Conservation (phyloP, 2,329 filamentous ascomycete genomes). For the Neofusicoccum sp. region DNA sequence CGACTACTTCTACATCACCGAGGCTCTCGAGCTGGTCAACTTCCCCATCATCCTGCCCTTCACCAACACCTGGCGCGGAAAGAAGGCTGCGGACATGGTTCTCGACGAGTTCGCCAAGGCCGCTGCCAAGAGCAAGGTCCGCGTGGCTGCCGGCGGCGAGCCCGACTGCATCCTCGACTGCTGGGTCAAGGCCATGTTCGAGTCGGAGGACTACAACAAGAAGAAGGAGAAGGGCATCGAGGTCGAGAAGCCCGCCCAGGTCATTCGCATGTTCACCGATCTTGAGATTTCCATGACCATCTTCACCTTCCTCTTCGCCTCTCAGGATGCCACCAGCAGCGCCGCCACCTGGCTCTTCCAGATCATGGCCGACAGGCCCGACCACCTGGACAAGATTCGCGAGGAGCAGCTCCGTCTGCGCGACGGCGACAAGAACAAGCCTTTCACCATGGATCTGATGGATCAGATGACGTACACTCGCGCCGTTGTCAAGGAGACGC, state of each 20-base stretch:
- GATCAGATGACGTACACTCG: constrained; percentile 88
- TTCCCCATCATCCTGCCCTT: constrained; percentile 95
- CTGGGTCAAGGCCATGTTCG: constrained; percentile 86
- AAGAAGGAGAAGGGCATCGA: constrained; percentile 70
- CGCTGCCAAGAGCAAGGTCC: constrained; percentile 87
- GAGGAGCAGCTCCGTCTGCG: constrained; percentile 82
- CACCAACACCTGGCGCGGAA: constrained; percentile 96
- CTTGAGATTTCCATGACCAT: constrained; percentile 90
- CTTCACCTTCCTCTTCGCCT: constrained; percentile 96
- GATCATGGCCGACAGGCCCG: constrained; percentile 88
- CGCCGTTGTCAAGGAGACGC: constrained; percentile 69
- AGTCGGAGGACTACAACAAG: constrained; percentile 78
- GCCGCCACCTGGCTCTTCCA: constrained; percentile 96
- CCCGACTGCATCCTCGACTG: constrained; percentile 92
- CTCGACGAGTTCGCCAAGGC: constrained; percentile 86
- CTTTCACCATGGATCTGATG: constrained; percentile 78
- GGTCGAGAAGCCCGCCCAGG: constrained; percentile 75
- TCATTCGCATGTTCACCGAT: constrained; percentile 84
- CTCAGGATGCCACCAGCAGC: constrained; percentile 93
- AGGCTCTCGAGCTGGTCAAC: constrained; percentile 93
- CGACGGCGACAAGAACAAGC: constrained; percentile 68
- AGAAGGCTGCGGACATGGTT: constrained; percentile 92
- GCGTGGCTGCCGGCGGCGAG: constrained; percentile 84
- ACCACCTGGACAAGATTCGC: constrained; percentile 82
- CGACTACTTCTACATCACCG: constrained; percentile 96